Evolutionary conservation across 1,139 yeast genomes (phyloP), one percentile per base, ranked within the genome.

Genomic region (Barnettozyma hawaiiensis): DNA sequence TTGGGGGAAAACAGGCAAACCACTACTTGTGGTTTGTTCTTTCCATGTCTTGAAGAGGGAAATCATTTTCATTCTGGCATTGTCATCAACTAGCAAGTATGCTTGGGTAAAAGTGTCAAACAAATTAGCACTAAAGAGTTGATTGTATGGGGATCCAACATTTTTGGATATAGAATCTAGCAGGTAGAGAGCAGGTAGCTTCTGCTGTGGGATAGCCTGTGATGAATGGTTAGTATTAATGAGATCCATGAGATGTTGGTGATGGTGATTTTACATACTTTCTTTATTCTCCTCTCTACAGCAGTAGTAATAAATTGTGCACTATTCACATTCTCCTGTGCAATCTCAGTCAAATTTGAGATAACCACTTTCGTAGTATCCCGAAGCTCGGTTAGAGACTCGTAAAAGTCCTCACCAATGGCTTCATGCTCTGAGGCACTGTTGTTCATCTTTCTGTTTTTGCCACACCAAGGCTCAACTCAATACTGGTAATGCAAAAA

Each of bases 111-210:
- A 92, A 3, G 85, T 67, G 53, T 71, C 76, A 64, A 72, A 81
- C 34, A 87, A 67, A 41, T 80, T 81, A 41, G 75, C 57, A 6
- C 89, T 84, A 59, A 90, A 79, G 47, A 84, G 64, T 10, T 79
- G 71, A 28, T 89, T 85, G 60, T 90, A 92, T 1, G 97, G 97
- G 47, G 80, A 75, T 7, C 97, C 97, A 19, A 87, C 82, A 54
- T 82, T 85, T 63, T 92, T 92, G 64, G 95, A 85, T 37, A 92
- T 84, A n/a, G 97, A 89, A 62, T 92, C 98, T 45, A 92, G 66
- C 39, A 90, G 71, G 60, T 90, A 92, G 51, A 92, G 71, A 4
- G 94, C 80, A 55, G 77, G 92, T 43, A 92, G 71, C 63, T 92
- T 92, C 53, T 86, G 90, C 18, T 76, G 75, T 2, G 97, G 97